A percentile compares a stretch with the other conserved stretches of the same genome.
phyloP scores from a whole-genome alignment of 2,329 filamentous ascomycete genomes.

The Byssothecium circinans region DNA sequence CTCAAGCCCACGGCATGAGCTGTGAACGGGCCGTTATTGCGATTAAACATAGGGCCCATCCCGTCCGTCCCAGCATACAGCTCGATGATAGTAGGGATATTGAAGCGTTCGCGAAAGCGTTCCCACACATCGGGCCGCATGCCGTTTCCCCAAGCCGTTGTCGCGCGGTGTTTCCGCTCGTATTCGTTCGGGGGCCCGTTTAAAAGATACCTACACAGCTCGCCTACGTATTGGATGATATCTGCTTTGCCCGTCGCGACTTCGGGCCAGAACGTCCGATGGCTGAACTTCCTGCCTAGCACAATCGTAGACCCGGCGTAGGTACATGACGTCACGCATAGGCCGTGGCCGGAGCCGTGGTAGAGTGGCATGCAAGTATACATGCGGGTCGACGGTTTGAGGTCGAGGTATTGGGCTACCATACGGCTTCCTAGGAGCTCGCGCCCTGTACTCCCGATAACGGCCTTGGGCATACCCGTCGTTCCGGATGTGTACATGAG shows the following conservation, averaged over 20 bases:
- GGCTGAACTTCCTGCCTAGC: conserved; percentile 35
- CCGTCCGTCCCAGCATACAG: conserved; percentile 47
- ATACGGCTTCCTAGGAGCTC: conserved; percentile 30
- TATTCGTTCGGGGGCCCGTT: conserved; percentile 36
- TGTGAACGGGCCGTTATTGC: conserved; percentile 39
- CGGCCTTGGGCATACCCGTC: conserved; percentile 40
- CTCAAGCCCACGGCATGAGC: conserved; percentile 37
- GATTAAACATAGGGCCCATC: conserved; percentile 35
- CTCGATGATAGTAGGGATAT: conserved; percentile 44
- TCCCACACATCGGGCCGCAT: conserved; percentile 48
- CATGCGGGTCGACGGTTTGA: conserved; percentile 34
- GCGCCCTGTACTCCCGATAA: conserved; percentile 29
- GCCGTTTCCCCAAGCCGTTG: conserved; percentile 46
- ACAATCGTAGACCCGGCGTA: conserved; percentile 37
- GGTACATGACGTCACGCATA: conserved; percentile 33
- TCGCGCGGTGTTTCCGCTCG: conserved; percentile 36
- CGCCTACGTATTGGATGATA: conserved; percentile 44
- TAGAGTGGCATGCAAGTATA: conserved; percentile 46
- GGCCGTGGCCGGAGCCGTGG: conserved; percentile 36
- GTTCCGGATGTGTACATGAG: conserved; percentile 44
- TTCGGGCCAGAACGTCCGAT: conserved; percentile 44
- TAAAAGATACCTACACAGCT: conserved; percentile 41
- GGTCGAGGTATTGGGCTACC: conserved; percentile 25
- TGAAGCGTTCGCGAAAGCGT: conserved; percentile 43
- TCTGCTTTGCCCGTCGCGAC: conserved; percentile 34